phyloP scores from a whole-genome alignment of 768 basidiomycete genomes.

The Psilocybe cyanescens region DNA sequence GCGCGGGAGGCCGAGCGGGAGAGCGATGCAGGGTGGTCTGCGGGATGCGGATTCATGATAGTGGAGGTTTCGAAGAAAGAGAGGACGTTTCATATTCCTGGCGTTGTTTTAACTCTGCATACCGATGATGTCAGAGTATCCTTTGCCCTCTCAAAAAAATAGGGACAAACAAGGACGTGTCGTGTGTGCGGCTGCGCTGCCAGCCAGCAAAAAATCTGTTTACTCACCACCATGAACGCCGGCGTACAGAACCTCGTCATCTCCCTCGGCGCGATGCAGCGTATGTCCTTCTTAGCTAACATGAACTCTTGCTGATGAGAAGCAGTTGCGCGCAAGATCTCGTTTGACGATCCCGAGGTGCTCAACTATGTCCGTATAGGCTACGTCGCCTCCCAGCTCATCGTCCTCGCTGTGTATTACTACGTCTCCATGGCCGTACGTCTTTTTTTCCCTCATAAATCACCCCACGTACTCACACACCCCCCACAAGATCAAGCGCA shows the following conservation, averaged over 20 bases:
- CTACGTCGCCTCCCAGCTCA: slow-evolving; percentile 75
- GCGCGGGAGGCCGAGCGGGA: slow-evolving; percentile 52
- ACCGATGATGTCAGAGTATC: not conserved
- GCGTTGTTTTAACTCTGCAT: not conserved
- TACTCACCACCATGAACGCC: slow-evolving; percentile 62
- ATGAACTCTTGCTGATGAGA: not conserved
- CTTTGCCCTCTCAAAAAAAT: not conserved
- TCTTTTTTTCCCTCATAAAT: slow-evolving; percentile 2
- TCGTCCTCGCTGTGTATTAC: slow-evolving; percentile 80
- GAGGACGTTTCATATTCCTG: no score
- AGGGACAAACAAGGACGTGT: slow-evolving; percentile 5
- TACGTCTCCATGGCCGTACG: slow-evolving; percentile 74
- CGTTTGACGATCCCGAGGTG: slow-evolving; percentile 86
- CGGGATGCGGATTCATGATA: not conserved
- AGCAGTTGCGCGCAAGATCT: slow-evolving; percentile 86
- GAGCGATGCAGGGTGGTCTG: slow-evolving; percentile 1
- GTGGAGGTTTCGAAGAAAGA: no score
- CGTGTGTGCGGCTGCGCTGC: slow-evolving; percentile 1
- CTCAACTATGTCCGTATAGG: slow-evolving; percentile 84
- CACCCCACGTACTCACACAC: not conserved
- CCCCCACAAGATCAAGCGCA: slow-evolving; percentile 77
- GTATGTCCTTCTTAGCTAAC: slow-evolving; percentile 38
- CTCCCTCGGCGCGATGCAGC: slow-evolving; percentile 93
- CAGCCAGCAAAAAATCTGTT: not conserved
- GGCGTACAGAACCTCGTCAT: slow-evolving; percentile 83